phyloP scores from a whole-genome alignment of 1,284 basidiomycete genomes.

The Leccinum holopus region DNA sequence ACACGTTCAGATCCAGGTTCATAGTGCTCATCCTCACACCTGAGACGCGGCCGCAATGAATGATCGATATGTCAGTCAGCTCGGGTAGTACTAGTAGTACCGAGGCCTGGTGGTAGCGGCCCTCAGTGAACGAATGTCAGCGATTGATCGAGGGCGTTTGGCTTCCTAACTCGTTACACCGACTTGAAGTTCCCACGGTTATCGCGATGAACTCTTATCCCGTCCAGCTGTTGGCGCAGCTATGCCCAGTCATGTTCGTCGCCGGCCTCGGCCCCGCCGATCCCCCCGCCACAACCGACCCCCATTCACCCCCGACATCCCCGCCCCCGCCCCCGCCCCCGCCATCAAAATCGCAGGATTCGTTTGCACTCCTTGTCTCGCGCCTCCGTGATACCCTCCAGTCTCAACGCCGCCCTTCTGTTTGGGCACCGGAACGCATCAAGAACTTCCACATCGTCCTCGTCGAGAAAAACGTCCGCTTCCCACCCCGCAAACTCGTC shows the following conservation, averaged over 20 bases:
- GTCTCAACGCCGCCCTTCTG: too few species aligned
- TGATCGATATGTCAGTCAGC: not conserved
- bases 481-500: too few species aligned
- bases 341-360: slow-evolving; percentile 45
- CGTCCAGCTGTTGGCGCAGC: slow-evolving; percentile 77
- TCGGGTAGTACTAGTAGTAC: too few species aligned
- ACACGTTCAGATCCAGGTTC: not conserved
- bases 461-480: too few species aligned
- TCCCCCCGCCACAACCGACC: not conserved
- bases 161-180: too few species aligned
- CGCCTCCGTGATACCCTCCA: too few species aligned
- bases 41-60: not conserved
- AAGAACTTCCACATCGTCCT: too few species aligned
- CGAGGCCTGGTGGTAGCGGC: too few species aligned
- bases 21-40: not conserved
- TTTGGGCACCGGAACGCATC: too few species aligned
- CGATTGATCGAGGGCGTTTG: too few species aligned
- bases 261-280: slow-evolving; percentile 65
- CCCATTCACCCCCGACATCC: slow-evolving; percentile 29
- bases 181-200: slow-evolving; percentile 10
- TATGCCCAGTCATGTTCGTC: slow-evolving; percentile 90
- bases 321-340: slow-evolving; percentile 34
- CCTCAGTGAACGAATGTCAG: too few species aligned
- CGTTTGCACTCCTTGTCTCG: slow-evolving; percentile 14
- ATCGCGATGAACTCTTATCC: slow-evolving; percentile 85